Evolutionary conservation across 306 rosid species (phyloP), one percentile per base, ranked within the genome.

Genomic region (Macrotyloma uniflorum): DNA sequence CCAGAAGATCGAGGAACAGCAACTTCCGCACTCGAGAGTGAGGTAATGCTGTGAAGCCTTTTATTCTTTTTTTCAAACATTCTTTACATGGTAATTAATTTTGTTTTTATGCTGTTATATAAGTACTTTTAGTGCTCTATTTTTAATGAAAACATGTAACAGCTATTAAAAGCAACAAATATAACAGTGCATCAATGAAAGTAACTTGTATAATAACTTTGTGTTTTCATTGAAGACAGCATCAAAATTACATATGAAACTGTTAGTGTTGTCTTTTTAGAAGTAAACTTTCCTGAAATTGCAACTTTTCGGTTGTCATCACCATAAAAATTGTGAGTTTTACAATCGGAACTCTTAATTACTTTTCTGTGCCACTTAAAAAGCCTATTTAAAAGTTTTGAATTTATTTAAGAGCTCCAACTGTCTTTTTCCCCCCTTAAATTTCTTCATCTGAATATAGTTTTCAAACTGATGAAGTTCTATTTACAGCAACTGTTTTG

Each of bases 1-100:
- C 91, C 97, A 51, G 89, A 86, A 70, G 72, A 76, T 35, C 80
- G 99, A 70, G 97, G 98, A 71, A 86, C 98, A 4, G 88, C 98
- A 51, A 42, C 88, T 67, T 82, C 87, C 0, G 93, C 91, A n/a
- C 93, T 91, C 74, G 42, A 80, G 13, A 92, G 90, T 73, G 87
- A 89, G 88, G 99, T 92, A 90, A 65, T 53, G 67, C 28, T 51
- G 11, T 55, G 42, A 51, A 49, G 16, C 0, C 54, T 45, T 55
- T 43, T 19, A 65, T 38, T 22, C 15, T 51, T 18, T 54, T n/a
- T 70, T 23, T n/a, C 16, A 53, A 28, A 32, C 20, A 10, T 35
- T 14, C 23, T 54, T 43, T 23, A 16, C 54, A 28, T 28, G 28
- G 22, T 6, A 74, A 54, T 15, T 35, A 14, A 36, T 38, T 14